These are phyloP conservation scores for Mycothermus thermophilus DNA, from an alignment of 495 filamentous ascomycete species.

Conservation along the genomic window DNA sequence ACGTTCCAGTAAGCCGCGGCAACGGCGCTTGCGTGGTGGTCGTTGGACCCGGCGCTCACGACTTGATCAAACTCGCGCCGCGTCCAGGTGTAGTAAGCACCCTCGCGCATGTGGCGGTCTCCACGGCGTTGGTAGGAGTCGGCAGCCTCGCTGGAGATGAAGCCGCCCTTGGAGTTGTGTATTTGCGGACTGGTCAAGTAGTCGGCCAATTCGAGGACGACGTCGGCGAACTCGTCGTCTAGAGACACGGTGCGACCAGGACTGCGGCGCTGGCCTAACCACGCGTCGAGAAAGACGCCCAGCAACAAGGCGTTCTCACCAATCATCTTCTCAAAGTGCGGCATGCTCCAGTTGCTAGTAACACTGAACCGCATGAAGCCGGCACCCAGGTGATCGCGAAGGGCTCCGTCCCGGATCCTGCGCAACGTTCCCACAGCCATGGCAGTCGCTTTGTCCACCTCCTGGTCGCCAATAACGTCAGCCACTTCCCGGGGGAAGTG, in stretches of 20 bases:
- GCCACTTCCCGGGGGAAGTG: constrained; percentile 57
- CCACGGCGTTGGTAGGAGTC: constrained; percentile 65
- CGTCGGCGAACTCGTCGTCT: constrained; percentile 53
- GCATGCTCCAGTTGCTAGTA: constrained; percentile 79
- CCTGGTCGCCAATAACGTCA: constrained; percentile 74
- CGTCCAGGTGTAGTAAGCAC: constrained; percentile 94
- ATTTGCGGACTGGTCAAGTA: constrained; percentile 66
- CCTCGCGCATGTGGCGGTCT: constrained; percentile 79
- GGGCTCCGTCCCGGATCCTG: constrained; percentile 71
- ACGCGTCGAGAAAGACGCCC: constrained; percentile 77
- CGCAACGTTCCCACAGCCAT: constrained; percentile 78
- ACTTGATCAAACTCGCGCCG: constrained; percentile 72
- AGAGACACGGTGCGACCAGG: constrained; percentile 9
- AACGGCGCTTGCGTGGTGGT: constrained; percentile 51
- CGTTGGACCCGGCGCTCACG: constrained; percentile 34
- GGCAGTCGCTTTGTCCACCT: constrained; percentile 55
- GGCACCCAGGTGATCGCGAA: constrained; percentile 80
- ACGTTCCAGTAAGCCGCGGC: constrained; percentile 80
- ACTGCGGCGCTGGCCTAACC: constrained; percentile 51
- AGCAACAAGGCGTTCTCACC: constrained; percentile 88
- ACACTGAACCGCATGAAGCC: constrained; percentile 87
- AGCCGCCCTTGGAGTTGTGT: constrained; percentile 54
- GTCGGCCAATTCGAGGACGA: constrained; percentile 68
- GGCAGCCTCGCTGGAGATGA: constrained; percentile 82
- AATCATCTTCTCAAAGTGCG: constrained; percentile 98